Evolutionary conservation across 1,139 yeast species (phyloP), one percentile per base, ranked within the genome.

Genomic region (Blastobotrys serpentis): DNA sequence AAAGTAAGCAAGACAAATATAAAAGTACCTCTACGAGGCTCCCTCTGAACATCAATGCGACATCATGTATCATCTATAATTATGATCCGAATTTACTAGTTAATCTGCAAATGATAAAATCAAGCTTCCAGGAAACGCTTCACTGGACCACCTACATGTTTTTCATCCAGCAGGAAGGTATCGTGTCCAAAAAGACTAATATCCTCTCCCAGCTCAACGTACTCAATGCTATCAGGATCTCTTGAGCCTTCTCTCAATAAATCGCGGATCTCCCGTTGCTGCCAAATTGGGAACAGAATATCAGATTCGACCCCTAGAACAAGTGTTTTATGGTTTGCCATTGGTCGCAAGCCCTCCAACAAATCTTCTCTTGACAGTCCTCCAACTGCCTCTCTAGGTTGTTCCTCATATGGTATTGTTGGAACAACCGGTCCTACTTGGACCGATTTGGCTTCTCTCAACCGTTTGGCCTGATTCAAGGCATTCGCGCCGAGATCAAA

Each of bases 221-320:
- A 87, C 52, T 72, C 71, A 43, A 84, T 74, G 21, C 46, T 47
- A 17, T 49, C 53, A 2, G 49, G 51, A 17, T 55, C 52, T 10
- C 54, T 52, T 22, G 70, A 68, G 4, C 73, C 77, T 33, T 73
- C 70, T 48, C 68, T 69, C 44, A 89, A 72, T 30, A 82, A 79
- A 14, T 79, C 77, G 26, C 81, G 83, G 48, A 88, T 82, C 63
- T 90, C 97, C 48, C 83, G 70, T 66, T 89, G 98, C 68, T 90
- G 97, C 95, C 96, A 87, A 36, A 84, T 88, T 1, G 98, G 98
- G 72, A 89, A 89, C 48, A 89, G 73, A 43, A 86, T 86, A 64
- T 89, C 98, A 1, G 95, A 84, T 62, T 87, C 95, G 6, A 89
- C 97, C 4, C 98, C 98, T 42, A 89, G 77, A 1, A 90, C 89